Evolutionary conservation across 108 stramenopile species (phyloP).

Genomic region (Skeletonema marinoi): DNA sequence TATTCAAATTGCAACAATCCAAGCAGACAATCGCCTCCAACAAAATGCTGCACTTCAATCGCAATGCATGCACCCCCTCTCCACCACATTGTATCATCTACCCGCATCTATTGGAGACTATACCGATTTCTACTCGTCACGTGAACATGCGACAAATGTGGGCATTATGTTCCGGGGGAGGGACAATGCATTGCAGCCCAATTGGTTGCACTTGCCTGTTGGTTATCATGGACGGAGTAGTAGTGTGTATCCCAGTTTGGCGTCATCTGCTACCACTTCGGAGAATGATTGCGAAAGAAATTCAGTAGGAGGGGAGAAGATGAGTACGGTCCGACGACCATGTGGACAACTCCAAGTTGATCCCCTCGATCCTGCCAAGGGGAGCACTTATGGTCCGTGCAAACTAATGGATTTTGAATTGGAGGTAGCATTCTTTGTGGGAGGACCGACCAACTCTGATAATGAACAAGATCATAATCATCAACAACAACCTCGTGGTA

Average conservation of each 20-base stretch:
- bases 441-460: slow-evolving; percentile 53
- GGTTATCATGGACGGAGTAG: slow-evolving; percentile 92
- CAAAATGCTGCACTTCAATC: slow-evolving; percentile 42
- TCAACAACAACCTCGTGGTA: slow-evolving; percentile 32
- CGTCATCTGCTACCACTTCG: not conserved
- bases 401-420: slow-evolving; percentile 90
- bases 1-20: slow-evolving; percentile 21
- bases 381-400: slow-evolving; percentile 80
- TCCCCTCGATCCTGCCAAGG: slow-evolving; percentile 65
- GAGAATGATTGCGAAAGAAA: not conserved
- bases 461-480: not conserved
- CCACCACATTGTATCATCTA: slow-evolving; percentile 61
- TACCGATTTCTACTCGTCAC: slow-evolving; percentile 92
- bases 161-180: slow-evolving; percentile 93
- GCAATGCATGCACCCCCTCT: slow-evolving; percentile 49
- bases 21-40: slow-evolving; percentile 23
- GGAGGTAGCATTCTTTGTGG: slow-evolving; percentile 92
- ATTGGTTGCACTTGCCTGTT: slow-evolving; percentile 92
- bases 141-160: slow-evolving; percentile 94
- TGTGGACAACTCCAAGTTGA: slow-evolving; percentile 88
- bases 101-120: slow-evolving; percentile 89
- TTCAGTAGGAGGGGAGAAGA: not conserved
- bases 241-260: slow-evolving; percentile 54
- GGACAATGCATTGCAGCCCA: slow-evolving; percentile 91
- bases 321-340: slow-evolving; percentile 66